phyloP scores from a whole-genome alignment of 1,139 yeast species.

The Kurtzmaniella quercitrusa region DNA sequence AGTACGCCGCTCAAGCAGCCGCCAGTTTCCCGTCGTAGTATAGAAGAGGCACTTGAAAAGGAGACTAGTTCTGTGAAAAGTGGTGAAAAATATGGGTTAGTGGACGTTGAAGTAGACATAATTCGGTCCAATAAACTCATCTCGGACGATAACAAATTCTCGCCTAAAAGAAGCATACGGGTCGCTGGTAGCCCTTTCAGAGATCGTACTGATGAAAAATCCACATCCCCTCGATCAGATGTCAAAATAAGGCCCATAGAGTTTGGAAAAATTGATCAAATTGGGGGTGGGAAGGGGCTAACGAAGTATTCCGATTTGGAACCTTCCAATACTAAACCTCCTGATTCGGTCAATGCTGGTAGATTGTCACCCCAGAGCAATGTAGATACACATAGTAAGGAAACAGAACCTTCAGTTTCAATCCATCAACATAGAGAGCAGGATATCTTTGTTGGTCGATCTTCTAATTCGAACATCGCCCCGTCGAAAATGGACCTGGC shows the following conservation, averaged over 20 bases:
- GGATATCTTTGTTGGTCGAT: not conserved
- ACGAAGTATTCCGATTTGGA: not conserved
- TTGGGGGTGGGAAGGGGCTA: not conserved
- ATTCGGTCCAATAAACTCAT: slow-evolving; percentile 17
- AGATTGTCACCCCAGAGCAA: not conserved
- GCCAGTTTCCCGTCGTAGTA: slow-evolving; percentile 6
- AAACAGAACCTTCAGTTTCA: slow-evolving; percentile 15
- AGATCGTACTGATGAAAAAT: slow-evolving; percentile 5
- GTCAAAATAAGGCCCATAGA: slow-evolving; percentile 11
- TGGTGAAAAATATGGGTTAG: not conserved
- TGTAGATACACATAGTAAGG: not conserved
- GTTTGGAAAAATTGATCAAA: slow-evolving; percentile 1
- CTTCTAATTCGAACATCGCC: too few species aligned
- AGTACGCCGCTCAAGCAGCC: slow-evolving; percentile 16
- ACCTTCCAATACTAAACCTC: too few species aligned
- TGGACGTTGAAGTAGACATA: slow-evolving; percentile 13
- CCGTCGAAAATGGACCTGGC: too few species aligned
- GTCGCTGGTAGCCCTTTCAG: not conserved
- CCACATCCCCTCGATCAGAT: slow-evolving; percentile 13
- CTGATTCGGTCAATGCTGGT: not conserved
- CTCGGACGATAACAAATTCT: slow-evolving; percentile 19
- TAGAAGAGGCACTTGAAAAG: not conserved
- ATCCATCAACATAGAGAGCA: slow-evolving; percentile 8
- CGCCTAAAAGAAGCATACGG: slow-evolving; percentile 11
- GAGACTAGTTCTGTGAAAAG: slow-evolving; percentile 4